phyloP scores from a whole-genome alignment of 75 land plant species.

The Larix kaempferi region DNA sequence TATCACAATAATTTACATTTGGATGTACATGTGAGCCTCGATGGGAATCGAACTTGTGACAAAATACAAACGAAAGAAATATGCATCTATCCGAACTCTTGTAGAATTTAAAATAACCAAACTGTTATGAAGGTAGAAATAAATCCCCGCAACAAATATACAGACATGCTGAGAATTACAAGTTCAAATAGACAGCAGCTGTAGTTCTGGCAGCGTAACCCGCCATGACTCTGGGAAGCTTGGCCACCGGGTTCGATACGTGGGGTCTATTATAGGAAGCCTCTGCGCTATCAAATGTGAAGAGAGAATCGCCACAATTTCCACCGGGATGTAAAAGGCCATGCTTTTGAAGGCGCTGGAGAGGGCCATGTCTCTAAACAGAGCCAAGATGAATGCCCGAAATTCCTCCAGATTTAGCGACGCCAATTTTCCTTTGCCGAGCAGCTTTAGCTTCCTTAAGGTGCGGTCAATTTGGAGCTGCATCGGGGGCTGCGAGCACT shows the following conservation, averaged over 20 bases:
- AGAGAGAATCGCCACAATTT: slow-evolving; percentile 13
- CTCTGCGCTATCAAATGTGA: slow-evolving; percentile 17
- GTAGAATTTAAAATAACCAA: too few species aligned
- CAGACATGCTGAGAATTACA: background rate
- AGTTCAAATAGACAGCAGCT: background rate
- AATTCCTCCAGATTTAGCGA: slow-evolving; percentile 14
- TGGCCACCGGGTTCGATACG: slow-evolving; percentile 15
- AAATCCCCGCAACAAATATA: background rate
- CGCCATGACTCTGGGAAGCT: background rate
- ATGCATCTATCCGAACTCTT: too few species aligned
- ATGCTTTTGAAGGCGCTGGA: slow-evolving; percentile 16
- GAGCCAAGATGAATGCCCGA: slow-evolving; percentile 7
- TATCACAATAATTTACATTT: too few species aligned
- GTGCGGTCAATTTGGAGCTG: slow-evolving; percentile 10
- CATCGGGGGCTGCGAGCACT: slow-evolving; percentile 24
- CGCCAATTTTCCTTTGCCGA: too few species aligned
- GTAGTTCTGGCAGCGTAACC: background rate
- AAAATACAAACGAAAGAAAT: too few species aligned
- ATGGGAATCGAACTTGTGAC: too few species aligned
- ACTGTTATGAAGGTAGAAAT: too few species aligned
- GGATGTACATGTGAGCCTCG: too few species aligned
- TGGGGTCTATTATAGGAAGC: slow-evolving; percentile 19
- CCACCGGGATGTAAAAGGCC: slow-evolving; percentile 19
- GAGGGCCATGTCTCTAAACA: slow-evolving; percentile 25
- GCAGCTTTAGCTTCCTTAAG: background rate